Conservation (phyloP, 2,329 filamentous ascomycete species). For the Erysiphe neolycopersici region DNA sequence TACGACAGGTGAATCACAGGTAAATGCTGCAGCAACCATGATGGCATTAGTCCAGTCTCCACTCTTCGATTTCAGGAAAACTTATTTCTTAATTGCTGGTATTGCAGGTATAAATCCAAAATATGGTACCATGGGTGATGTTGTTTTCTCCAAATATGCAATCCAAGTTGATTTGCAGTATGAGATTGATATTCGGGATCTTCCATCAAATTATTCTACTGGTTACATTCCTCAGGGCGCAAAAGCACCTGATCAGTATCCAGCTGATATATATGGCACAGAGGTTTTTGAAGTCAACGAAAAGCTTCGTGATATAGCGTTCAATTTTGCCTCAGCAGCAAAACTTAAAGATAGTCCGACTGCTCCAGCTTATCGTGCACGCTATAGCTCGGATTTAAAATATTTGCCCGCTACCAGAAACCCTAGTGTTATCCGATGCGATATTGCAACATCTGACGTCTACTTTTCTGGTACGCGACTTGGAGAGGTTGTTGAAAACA, state of each 20-base stretch:
- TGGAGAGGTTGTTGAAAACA: slow-evolving; percentile 36
- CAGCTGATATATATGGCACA: slow-evolving; percentile 33
- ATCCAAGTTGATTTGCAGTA: slow-evolving; percentile 54
- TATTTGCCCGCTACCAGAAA: slow-evolving; percentile 19
- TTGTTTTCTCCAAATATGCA: slow-evolving; percentile 41
- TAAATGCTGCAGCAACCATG: slow-evolving; percentile 45
- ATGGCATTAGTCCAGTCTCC: slow-evolving; percentile 33
- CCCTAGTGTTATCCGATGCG: slow-evolving; percentile 35
- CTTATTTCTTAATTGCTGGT: slow-evolving; percentile 46
- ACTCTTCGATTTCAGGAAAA: slow-evolving; percentile 33
- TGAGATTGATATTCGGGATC: slow-evolving; percentile 44
- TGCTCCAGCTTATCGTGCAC: slow-evolving; percentile 25
- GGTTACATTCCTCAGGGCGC: slow-evolving; percentile 43
- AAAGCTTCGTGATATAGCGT: slow-evolving; percentile 26
- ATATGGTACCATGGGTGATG: slow-evolving; percentile 34
- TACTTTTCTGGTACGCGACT: slow-evolving; percentile 39
- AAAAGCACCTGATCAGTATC: slow-evolving; percentile 26
- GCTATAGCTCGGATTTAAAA: slow-evolving; percentile 20
- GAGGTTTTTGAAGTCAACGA: slow-evolving; percentile 43
- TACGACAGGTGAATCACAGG: slow-evolving; percentile 40
- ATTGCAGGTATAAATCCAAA: slow-evolving; percentile 53
- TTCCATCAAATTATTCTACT: slow-evolving; percentile 34
- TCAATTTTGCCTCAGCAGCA: slow-evolving; percentile 22
- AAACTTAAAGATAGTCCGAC: slow-evolving; percentile 23
- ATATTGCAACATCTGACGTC: slow-evolving; percentile 42